Base-by-base conservation (phyloP, 2,329 filamentous ascomycete genomes). In the Leptographium flavum region DNA sequence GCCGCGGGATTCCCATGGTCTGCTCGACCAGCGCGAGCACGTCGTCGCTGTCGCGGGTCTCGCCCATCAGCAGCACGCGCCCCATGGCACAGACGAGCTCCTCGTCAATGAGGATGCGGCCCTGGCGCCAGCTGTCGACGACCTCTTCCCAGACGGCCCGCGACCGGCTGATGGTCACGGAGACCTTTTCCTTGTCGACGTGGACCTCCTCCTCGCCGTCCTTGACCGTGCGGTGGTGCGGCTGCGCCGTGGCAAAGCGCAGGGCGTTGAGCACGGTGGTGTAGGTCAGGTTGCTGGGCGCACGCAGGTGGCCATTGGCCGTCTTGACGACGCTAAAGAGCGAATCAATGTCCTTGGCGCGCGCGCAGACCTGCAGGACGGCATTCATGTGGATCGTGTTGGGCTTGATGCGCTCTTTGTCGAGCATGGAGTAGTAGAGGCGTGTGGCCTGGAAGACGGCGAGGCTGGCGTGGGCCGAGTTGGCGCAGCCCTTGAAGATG, bases 341-440 rank as follows among this genome's bases (percentile, higher is more conserved):
- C 15, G 80, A 75, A 53, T 94, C 87, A 60, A 94, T 70, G 57
- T 95, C 81, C 13, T 70, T 60, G 4, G 83, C 81, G 47, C 76
- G 72, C 40, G 81, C 74, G 59, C 88, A 96, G 9, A 92, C 83
- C 47, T 80, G 78, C 38, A 98, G 67, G n/a, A 87, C 76, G 10
- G 88, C 85, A 58, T 98, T 98, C 50, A 85, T 78, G 57, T 96
- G 92, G 46, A 86, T 83, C 31, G 81, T 82, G 53, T 79, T 84
- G 15, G 84, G 82, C 51, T 79, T 71, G 42, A 93, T 68, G 8
- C 70, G 68, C 1, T 74, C 77, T 31, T 76, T 70, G 5, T 69
- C 70, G 33, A 72, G 70, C 64, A 96, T 83, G 45, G 77, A 77
- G 53, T 85, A 74, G 65, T 93, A 96, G 43, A 94, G 69, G 47